Base-by-base conservation (phyloP, 148 eudicot species). In the Rhododendron simsii region DNA sequence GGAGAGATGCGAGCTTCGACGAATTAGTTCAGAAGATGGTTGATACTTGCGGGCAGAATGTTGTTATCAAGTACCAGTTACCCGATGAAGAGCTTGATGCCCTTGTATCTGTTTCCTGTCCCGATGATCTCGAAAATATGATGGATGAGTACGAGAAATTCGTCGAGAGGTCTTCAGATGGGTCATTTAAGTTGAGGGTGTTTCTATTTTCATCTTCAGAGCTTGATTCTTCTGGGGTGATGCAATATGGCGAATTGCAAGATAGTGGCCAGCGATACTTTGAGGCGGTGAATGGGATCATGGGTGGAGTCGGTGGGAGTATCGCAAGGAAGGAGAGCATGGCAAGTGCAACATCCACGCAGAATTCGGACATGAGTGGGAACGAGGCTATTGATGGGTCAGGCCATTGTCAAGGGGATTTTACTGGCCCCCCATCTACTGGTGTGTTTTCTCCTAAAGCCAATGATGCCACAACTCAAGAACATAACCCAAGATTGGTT, bases 71-170 rank as follows among this genome's bases (percentile, higher is more conserved):
- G 88, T 96, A 95, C 86, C 99, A 96, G 89, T 92, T 96, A 82
- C 99, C 99, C 0, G 97, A 93, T 26, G 99, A 96, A 89, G 99
- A 95, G 87, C 98, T 96, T 39, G 99, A 96, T 87, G 95, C 98
- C 8, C 98, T 96, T 86, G 98, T 96, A 37, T 92, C 98, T 0
- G 96, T 96, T 86, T 94, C 99, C 0, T 93, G 94, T 87, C 85
- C 94, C 0, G 98, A 96, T 85, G 99, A 96, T 91, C 94, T 96
- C 73, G 98, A 94, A 67, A 96, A 95, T 89, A 96, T 96, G 99
- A 92, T 96, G 98, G 99, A 96, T 59, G 99, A 96, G 91, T 96
- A 92, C 88, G 93, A 92, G 82, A 96, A 93, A 91, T 85, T 96
- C 88, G 57, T 87, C 28, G 93, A 92, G 88, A 92, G 93, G 89